Evolutionary conservation across 1,284 basidiomycete species (phyloP), one percentile per base, ranked within the genome.

Genomic region (Trametes polyzona): DNA sequence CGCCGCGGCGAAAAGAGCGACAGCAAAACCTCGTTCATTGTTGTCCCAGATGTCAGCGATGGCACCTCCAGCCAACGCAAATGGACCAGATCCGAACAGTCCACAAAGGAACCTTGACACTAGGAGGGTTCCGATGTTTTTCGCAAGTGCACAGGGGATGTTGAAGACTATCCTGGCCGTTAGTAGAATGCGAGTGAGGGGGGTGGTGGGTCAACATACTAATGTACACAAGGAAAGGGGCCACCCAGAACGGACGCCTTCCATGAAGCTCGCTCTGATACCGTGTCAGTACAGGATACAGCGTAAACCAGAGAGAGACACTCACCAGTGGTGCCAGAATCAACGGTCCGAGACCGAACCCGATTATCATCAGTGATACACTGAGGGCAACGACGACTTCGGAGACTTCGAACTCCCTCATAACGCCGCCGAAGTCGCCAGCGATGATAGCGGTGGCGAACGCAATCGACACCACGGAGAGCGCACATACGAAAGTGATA

Each of bases 21-120:
- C 83, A 0, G 86, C 83, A 8, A 78, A 74, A 1, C 86, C 86
- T 54, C 87, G 79, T 23, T 78, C 79, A 30, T 75, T 78, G 16
- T 83, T 81, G 46, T 76, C 75, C 84, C 84, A 88, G 3, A 90
- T 78, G 65, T 90, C 88, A 0, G 85, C 83, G 40, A 90, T 83
- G 1, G 86, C 73, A 42, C 82, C 87, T 33, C 86, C 87, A 8
- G 79, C 79, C 47, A 83, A 83, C 0, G 84, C 85, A 19, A 90
- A 64, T 0, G 87, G 87, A 0, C 83, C 84, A 0, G 81, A 80
- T 8, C 83, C 88, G 61, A 88, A 90, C 68, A 90, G 79, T 3
- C 88, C 89, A 35, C 76, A 76, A n/a, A 91, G 69, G 68, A 90
- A 90, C 3, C 89, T 81, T 1, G 81, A 84, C 41, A 87, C 71